phyloP scores from a whole-genome alignment of 176 grass and related monocot genomes.

The Bonia amplexicaulis region DNA sequence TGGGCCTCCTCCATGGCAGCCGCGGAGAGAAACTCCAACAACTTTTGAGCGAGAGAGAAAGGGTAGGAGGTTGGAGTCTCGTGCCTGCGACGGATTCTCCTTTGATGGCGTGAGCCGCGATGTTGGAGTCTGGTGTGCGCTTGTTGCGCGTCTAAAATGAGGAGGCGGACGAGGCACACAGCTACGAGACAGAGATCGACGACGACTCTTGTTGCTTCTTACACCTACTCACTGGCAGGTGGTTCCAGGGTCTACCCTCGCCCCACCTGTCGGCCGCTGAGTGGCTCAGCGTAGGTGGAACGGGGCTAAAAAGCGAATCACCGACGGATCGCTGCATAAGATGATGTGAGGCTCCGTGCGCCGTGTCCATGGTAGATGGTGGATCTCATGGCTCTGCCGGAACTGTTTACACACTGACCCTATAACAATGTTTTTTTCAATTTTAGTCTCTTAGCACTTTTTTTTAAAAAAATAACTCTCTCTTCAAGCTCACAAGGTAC shows the following conservation, averaged over 20 bases:
- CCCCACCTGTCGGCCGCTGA: neutral
- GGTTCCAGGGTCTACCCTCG: neutral
- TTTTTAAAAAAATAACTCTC: too few relatives aligned
- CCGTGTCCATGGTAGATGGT: neutral
- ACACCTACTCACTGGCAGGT: neutral
- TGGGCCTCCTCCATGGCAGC: conserved; percentile 58
- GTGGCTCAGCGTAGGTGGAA: neutral
- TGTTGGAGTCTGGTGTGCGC: neutral
- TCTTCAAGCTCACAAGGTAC: too few relatives aligned
- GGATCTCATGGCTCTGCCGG: too few relatives aligned
- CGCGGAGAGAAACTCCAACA: neutral
- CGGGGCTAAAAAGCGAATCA: neutral
- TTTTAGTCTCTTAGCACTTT: too few relatives aligned
- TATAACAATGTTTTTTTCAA: too few relatives aligned
- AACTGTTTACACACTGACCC: too few relatives aligned
- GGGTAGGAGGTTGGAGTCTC: too few relatives aligned
- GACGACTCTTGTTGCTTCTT: neutral
- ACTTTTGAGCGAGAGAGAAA: conserved; percentile 5
- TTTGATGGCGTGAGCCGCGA: neutral
- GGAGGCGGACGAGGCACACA: neutral
- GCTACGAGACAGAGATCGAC: neutral
- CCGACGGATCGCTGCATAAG: neutral
- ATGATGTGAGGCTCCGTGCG: neutral
- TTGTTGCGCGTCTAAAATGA: neutral
- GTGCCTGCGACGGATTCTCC: neutral